Conservation (phyloP, 139 green algal genomes). For the Auxenochlorella pyrenoidosa region DNA sequence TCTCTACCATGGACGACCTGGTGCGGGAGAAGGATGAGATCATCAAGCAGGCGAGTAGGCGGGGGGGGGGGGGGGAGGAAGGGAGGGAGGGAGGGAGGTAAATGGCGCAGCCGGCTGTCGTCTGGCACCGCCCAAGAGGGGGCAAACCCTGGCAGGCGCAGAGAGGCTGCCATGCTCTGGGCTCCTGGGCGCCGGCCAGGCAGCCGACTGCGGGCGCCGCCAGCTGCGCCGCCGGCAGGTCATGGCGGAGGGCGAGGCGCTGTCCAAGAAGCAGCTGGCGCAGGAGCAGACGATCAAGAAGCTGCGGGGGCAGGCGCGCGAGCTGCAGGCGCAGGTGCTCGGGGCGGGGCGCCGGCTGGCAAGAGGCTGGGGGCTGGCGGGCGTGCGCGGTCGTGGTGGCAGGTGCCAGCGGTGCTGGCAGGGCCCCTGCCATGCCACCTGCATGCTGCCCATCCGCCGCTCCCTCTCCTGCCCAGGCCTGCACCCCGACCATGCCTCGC, state of each 20-base stretch:
- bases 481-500: not conserved
- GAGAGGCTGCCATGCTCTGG: no score
- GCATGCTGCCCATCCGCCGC: not conserved
- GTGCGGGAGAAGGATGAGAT: conserved; percentile 95
- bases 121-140: no score
- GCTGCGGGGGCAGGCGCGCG: conserved; percentile 64
- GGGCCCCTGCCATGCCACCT: not conserved
- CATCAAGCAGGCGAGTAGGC: conserved; percentile 79
- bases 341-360: not conserved
- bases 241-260: conserved; percentile 82
- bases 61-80: not conserved
- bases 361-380: not conserved
- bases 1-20: conserved; percentile 65
- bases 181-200: no score
- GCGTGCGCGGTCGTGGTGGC: not conserved
- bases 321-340: conserved; percentile 61
- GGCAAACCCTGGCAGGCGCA: no score
- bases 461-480: not conserved
- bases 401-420: no score
- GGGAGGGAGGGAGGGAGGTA: no score
- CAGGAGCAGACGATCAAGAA: conserved; percentile 82
- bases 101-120: no score
- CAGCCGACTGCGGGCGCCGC: no score
- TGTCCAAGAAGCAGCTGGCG: conserved; percentile 83
- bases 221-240: conserved; percentile 49